Evolutionary conservation across 2,329 filamentous ascomycete genomes (phyloP).

Genomic region (Ceratocystis eucalypticola): DNA sequence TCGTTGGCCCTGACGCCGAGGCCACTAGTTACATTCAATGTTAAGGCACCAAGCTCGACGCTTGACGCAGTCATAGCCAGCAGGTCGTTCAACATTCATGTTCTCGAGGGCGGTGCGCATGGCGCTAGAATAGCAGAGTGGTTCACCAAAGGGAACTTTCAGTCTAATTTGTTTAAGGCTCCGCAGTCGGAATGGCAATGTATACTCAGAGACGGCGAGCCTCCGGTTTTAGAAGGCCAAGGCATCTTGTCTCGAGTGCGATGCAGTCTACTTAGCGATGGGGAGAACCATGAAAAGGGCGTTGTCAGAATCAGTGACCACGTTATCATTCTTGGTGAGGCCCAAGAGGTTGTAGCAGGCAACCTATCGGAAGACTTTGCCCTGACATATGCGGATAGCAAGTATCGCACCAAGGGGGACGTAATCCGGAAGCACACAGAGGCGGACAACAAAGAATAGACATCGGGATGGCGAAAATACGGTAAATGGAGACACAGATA

Average conservation of each 20-base stretch:
- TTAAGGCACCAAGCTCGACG: constrained; percentile 42
- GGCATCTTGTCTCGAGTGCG: constrained; percentile 40
- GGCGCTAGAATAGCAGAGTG: constrained; percentile 40
- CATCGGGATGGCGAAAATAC: not conserved
- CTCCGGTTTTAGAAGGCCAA: constrained; percentile 35
- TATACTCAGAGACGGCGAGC: constrained; percentile 14
- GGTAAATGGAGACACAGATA: not conserved
- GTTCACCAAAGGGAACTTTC: constrained; percentile 38
- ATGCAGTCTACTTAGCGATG: constrained; percentile 32
- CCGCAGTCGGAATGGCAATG: constrained; percentile 19
- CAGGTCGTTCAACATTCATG: constrained; percentile 40
- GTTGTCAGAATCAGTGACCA: constrained; percentile 38
- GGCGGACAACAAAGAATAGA: constrained; percentile 15
- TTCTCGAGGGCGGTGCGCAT: constrained; percentile 34
- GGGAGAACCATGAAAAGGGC: constrained; percentile 26
- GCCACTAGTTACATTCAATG: constrained; percentile 41
- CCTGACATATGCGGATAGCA: constrained; percentile 37
- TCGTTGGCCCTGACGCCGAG: constrained; percentile 38
- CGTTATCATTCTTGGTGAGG: constrained; percentile 40
- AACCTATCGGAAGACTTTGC: constrained; percentile 29
- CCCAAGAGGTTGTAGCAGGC: constrained; percentile 32
- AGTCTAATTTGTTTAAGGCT: constrained; percentile 28
- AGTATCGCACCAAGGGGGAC: constrained; percentile 33
- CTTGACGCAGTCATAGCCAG: constrained; percentile 36
- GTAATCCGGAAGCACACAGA: constrained; percentile 24